A percentile compares a stretch with the other conserved stretches of the same genome.
phyloP scores from a whole-genome alignment of 2,329 filamentous ascomycete species.

The Fusarium torreyae region DNA sequence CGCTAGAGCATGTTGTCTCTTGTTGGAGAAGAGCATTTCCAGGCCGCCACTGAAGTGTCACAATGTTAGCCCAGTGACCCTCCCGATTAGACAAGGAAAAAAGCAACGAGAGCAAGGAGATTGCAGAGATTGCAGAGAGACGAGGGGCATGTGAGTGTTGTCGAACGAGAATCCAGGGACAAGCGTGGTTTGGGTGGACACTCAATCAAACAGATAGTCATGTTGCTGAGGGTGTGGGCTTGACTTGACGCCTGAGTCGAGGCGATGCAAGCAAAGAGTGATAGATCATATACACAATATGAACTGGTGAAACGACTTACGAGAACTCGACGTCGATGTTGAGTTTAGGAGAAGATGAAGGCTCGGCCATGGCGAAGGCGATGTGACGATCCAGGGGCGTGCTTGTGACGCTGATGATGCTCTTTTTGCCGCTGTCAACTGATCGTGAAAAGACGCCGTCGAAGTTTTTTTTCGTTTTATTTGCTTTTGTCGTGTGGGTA shows the following conservation, averaged over 20 bases:
- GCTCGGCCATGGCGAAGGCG: constrained; percentile 36
- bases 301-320: constrained; percentile 54
- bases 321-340: constrained; percentile 81
- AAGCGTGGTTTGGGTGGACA: constrained; percentile 35
- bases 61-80: constrained; percentile 37
- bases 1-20: constrained; percentile 78
- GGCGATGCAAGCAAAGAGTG: constrained; percentile 35
- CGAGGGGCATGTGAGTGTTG: constrained; percentile 6
- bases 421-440: constrained; percentile 12
- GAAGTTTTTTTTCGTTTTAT: not conserved
- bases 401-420: constrained; percentile 2
- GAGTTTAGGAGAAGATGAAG: constrained; percentile 56
- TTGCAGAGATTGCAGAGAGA: constrained; percentile 18
- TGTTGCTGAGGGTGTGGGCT: constrained; percentile 19
- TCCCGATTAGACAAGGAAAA: constrained; percentile 9
- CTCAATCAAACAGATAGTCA: constrained; percentile 23
- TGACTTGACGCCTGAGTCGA: constrained; percentile 12
- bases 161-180: constrained; percentile 34
- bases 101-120: constrained; percentile 24
- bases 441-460: not conserved
- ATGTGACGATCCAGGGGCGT: constrained; percentile 15
- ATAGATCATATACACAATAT: constrained; percentile 45
- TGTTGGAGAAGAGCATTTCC: constrained; percentile 92
- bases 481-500: constrained; percentile 39
- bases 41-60: constrained; percentile 79